Evolutionary conservation across 2,329 filamentous ascomycete species (phyloP), one percentile per base, ranked within the genome.

Genomic region (Epichloe baconii): DNA sequence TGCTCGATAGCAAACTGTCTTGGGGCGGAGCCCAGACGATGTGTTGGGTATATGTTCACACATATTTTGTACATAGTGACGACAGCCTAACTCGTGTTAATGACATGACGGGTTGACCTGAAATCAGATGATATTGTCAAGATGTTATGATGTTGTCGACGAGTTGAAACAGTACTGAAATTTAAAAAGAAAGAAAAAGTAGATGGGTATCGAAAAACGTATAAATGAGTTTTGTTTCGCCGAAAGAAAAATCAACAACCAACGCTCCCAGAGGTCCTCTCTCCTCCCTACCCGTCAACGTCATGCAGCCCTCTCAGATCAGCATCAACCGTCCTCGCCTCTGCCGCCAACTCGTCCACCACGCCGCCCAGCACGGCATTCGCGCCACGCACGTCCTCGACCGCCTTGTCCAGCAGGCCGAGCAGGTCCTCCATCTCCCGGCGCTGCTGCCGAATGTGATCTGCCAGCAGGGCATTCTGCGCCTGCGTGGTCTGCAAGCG

Each of bases 401-500:
- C 69, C 6, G 73, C 69, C 31, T 64, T 67, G 59, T 81, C 78
- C 12, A 82, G 68, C 12, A 66, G 63, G 2, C 57, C 64, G 21
- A 81, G 64, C 41, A 83, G 65, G 19, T 62, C 64, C 50, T 73
- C 73, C 37, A 80, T 74, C 65, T 82, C 79, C 2, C 64, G 66
- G 54, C 77, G 71, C 68, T 84, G 80, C 41, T 61, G 64, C 48
- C 66, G 64, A 12, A 83, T 68, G 50, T 74, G 71, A 43, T 71
- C 71, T 52, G 72, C 75, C 17, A 82, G 65, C 5, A 65, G 68
- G 14, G 75, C 73, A 61, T 84, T 84, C 58, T 76, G 71, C 15
- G 72, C 69, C 61, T 82, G 77, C 43, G 71, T 71, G 21, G 76
- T 79, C 59, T 78, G 75, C 36, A 83, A 67, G 45, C 68, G 70